Conservation (phyloP, 768 basidiomycete species). For the Gloeophyllum trabeum region DNA sequence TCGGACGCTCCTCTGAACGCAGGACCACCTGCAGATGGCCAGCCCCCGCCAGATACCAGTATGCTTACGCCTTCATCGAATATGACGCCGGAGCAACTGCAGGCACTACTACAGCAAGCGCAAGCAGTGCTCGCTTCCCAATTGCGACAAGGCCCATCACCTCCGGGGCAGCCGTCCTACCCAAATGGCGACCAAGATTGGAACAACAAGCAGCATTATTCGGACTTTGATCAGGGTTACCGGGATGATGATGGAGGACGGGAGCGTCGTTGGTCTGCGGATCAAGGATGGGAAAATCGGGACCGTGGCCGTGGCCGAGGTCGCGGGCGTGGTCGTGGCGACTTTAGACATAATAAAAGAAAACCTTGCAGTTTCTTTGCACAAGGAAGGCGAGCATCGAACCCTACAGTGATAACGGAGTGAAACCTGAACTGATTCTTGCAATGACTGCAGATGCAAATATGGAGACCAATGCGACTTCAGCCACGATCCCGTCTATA, state of each 20-base stretch:
- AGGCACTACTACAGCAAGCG: slow-evolving; percentile 42
- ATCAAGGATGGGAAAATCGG: slow-evolving; percentile 31
- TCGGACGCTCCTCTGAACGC: slow-evolving; percentile 21
- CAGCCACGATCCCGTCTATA: slow-evolving; percentile 46
- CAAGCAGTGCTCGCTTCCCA: slow-evolving; percentile 16
- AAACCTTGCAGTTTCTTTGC: slow-evolving; percentile 86
- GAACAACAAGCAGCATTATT: slow-evolving; percentile 24
- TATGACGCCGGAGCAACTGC: slow-evolving; percentile 50
- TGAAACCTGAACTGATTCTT: slow-evolving; percentile 31
- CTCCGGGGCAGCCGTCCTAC: slow-evolving; percentile 15
- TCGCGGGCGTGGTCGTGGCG: slow-evolving; percentile 43
- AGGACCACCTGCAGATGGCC: slow-evolving; percentile 16
- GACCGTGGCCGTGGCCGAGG: slow-evolving; percentile 50
- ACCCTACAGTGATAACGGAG: slow-evolving; percentile 13
- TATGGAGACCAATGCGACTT: slow-evolving; percentile 85
- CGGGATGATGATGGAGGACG: slow-evolving; percentile 27
- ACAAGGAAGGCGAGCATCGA: slow-evolving; percentile 84
- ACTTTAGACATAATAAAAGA: slow-evolving; percentile 74
- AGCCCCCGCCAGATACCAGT: slow-evolving; percentile 23
- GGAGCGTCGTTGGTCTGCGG: slow-evolving; percentile 31
- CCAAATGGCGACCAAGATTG: slow-evolving; percentile 28
- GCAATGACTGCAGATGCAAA: slow-evolving; percentile 67
- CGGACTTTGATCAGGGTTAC: slow-evolving; percentile 39
- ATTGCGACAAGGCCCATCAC: slow-evolving; percentile 7
- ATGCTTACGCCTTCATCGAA: slow-evolving; percentile 31